Evolutionary conservation across 1,139 yeast genomes (phyloP).

Genomic region (Saccharomyces hybrid): DNA sequence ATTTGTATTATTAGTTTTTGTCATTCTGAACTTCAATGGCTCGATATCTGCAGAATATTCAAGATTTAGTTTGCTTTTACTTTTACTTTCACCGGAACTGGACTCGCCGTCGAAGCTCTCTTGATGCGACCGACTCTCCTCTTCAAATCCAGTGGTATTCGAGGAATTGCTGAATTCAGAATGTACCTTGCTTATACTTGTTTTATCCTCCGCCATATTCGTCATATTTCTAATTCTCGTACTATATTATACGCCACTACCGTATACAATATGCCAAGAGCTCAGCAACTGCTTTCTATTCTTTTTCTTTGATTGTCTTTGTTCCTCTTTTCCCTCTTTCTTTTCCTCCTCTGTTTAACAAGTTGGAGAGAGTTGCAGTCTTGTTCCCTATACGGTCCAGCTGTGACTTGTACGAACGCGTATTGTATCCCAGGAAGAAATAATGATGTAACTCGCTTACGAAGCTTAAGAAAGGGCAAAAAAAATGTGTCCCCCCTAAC

Average conservation of each 20-base stretch:
- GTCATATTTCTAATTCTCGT: background rate
- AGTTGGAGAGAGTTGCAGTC: background rate
- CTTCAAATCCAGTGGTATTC: constrained; percentile 1
- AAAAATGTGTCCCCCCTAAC: background rate
- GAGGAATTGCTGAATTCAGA: background rate
- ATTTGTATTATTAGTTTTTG: background rate
- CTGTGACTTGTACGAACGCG: background rate
- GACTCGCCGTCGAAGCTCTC: background rate
- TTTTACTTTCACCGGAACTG: background rate
- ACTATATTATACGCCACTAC: background rate
- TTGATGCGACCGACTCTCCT: background rate
- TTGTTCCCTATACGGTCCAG: background rate
- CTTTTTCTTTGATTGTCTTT: background rate
- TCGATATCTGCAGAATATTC: constrained; percentile 23
- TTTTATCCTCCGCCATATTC: background rate
- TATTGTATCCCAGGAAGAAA: background rate
- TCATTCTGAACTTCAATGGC: constrained; percentile 24
- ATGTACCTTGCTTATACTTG: background rate
- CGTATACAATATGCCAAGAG: background rate
- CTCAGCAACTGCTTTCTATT: background rate
- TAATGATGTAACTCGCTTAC: background rate
- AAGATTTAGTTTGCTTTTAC: background rate
- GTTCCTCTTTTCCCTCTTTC: background rate
- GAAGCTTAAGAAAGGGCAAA: background rate
- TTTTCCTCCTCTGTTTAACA: background rate